Percentiles rank a stretch among this genome's conserved stretches.
Evolutionary conservation across 805 yeast species (phyloP).

Genomic region (Barnettozyma populi): DNA sequence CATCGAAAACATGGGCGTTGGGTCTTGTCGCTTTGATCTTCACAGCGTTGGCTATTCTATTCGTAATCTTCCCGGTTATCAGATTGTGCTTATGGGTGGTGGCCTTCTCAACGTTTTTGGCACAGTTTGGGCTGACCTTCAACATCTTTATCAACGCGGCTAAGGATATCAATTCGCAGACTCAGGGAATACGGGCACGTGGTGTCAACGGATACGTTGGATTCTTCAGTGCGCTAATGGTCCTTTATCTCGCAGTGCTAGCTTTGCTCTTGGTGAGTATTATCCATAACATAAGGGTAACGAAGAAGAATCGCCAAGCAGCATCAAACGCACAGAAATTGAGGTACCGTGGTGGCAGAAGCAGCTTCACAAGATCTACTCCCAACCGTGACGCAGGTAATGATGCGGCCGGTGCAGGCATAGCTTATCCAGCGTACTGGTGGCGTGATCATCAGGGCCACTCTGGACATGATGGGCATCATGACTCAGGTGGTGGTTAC

Average conservation of each 20-base stretch:
- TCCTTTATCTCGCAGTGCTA: background rate
- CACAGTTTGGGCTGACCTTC: slow-evolving; percentile 2
- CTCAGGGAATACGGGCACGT: background rate
- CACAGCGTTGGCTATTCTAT: background rate
- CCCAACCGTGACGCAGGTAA: background rate
- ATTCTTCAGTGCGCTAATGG: background rate
- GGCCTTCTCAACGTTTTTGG: slow-evolving; percentile 1
- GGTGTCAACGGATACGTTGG: slow-evolving; percentile 1
- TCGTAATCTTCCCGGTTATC: background rate
- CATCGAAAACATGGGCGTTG: slow-evolving; percentile 3
- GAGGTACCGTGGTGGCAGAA: background rate
- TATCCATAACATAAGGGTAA: background rate
- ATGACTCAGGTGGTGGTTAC: background rate
- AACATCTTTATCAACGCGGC: background rate
- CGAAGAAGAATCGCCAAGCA: background rate
- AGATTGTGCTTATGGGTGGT: background rate
- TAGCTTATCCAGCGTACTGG: background rate
- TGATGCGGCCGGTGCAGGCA: background rate
- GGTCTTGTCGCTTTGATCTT: background rate
- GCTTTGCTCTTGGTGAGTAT: background rate
- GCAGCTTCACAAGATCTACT: background rate
- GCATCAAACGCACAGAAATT: background rate
- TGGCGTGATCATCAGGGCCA: background rate
- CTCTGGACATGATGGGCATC: background rate
- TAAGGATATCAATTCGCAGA: background rate